phyloP scores from a whole-genome alignment of 768 basidiomycete species.

The Psilocybe cyanescens region DNA sequence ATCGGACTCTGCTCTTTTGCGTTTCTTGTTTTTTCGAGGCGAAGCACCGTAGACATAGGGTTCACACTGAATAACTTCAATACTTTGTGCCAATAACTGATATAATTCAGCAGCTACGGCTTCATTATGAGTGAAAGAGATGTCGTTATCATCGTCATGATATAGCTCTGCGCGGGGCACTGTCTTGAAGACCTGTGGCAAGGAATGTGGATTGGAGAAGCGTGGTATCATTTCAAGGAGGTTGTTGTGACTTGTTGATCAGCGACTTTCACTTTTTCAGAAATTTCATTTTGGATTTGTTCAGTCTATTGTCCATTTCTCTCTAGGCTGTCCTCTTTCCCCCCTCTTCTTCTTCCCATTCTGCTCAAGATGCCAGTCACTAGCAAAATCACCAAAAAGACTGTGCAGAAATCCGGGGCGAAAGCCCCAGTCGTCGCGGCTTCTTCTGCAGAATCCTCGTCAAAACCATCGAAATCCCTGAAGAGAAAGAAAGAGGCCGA shows the following conservation, averaged over 20 bases:
- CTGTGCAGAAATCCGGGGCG: slow-evolving; percentile 6
- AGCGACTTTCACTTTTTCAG: slow-evolving; percentile 20
- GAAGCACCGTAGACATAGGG: background rate
- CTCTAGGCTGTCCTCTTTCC: background rate
- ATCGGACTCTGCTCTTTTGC: slow-evolving; percentile 1
- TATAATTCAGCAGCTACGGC: slow-evolving; percentile 15
- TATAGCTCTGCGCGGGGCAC: slow-evolving; percentile 39
- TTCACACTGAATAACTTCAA: background rate
- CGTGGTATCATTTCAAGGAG: slow-evolving; percentile 31
- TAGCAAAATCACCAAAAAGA: slow-evolving; percentile 20
- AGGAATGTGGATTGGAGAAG: slow-evolving; percentile 51
- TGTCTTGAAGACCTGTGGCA: slow-evolving; percentile 31
- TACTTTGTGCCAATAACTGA: slow-evolving; percentile 8
- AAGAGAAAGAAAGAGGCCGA: slow-evolving; percentile 34
- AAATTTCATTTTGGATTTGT: slow-evolving; percentile 16
- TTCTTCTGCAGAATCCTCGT: slow-evolving; percentile 10
- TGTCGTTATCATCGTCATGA: slow-evolving; percentile 1
- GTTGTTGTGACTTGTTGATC: slow-evolving; percentile 33
- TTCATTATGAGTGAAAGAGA: background rate
- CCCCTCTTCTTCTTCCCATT: background rate
- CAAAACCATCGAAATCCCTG: slow-evolving; percentile 24
- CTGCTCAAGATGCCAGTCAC: slow-evolving; percentile 9
- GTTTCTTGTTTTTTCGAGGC: slow-evolving; percentile 4
- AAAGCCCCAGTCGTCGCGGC: slow-evolving; percentile 3
- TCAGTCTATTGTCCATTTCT: background rate